Evolutionary conservation across 768 basidiomycete species (phyloP), one percentile per base, ranked within the genome.

Genomic region (Amanita pallidorosea): DNA sequence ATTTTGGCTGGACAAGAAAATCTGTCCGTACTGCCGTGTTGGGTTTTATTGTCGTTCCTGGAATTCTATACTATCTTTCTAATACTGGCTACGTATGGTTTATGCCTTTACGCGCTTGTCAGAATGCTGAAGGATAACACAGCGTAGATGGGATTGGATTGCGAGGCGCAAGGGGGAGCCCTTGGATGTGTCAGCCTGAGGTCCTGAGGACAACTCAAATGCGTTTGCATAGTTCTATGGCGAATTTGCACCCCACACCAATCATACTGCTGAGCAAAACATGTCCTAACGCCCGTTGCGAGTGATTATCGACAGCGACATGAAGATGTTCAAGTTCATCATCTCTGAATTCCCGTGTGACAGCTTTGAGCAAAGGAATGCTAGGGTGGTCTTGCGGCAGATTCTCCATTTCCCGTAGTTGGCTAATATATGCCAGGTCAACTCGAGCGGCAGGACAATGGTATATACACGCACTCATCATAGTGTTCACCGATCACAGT

Each of bases 401-500:
- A 2, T 69, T 66, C 53, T 81, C 77, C 57, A 95, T 69, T 29
- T 84, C 81, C 59, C 79, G 78, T 45, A 97, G 72, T 72, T 97
- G 94, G 59, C 93, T 96, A 60, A 52, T 41, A 35, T 42, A 29
- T 33, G 35, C 57, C 41, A 51, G 54, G 33, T 33, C 33, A 33
- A 2, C 33, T 52, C 50, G 49, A 55, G 17, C 40, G 46, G 12
- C 15, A 54, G 22, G 8, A 20, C 45, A 31, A 44, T 2, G 20
- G 7, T 34, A n/a, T 50, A 34, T 23, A 76, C 89, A 62, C 33
- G 33, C 63, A 95, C 94, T 96, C 92, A 63, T 97, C 90, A 60
- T 98, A 98, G 66, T 98, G 94, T 65, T 98, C 94, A 36, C 94
- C 94, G 47, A 98, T 98, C 51, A 91, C 91, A 0, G 94, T 96